A percentile compares a stretch with the other conserved stretches of the same genome.
phyloP scores from a whole-genome alignment of 208 protist species.

The Trypanosoma platydactyli region DNA sequence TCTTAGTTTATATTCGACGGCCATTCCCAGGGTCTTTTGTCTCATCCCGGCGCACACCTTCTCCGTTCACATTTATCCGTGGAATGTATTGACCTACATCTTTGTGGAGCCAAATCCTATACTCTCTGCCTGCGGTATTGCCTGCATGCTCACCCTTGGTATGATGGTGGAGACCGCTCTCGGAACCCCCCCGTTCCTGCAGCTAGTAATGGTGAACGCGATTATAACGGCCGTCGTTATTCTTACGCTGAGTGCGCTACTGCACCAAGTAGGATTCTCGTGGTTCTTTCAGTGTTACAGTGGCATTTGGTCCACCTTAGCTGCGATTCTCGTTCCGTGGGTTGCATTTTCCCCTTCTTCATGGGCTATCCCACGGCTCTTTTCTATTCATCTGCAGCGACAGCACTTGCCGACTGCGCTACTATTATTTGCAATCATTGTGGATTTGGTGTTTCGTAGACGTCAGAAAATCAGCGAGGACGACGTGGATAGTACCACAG shows the following conservation, averaged over 20 bases:
- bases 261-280: slow-evolving; percentile 20
- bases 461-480: slow-evolving; percentile 16
- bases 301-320: slow-evolving; percentile 40
- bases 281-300: slow-evolving; percentile 40
- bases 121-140: slow-evolving; percentile 19
- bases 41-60: slow-evolving; percentile 37
- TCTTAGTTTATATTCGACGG: slow-evolving; percentile 5
- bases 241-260: slow-evolving; percentile 27
- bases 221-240: slow-evolving; percentile 26
- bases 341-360: slow-evolving; percentile 7
- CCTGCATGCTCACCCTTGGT: slow-evolving; percentile 27
- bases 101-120: slow-evolving; percentile 18
- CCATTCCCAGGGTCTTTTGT: slow-evolving; percentile 24
- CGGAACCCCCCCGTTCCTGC: slow-evolving; percentile 29
- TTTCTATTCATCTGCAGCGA: slow-evolving; percentile 14
- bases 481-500: slow-evolving; percentile 12
- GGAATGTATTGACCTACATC: slow-evolving; percentile 34
- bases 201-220: slow-evolving; percentile 27
- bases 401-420: slow-evolving; percentile 15
- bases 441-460: slow-evolving; percentile 24
- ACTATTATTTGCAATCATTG: slow-evolving; percentile 2
- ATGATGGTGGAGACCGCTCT: slow-evolving; percentile 30
- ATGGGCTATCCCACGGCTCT: background rate
- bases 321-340: slow-evolving; percentile 32
- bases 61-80: slow-evolving; percentile 31